Evolutionary conservation across 306 rosid genomes (phyloP), one percentile per base, ranked within the genome.

Genomic region (Casuarina cunninghamiana): DNA sequence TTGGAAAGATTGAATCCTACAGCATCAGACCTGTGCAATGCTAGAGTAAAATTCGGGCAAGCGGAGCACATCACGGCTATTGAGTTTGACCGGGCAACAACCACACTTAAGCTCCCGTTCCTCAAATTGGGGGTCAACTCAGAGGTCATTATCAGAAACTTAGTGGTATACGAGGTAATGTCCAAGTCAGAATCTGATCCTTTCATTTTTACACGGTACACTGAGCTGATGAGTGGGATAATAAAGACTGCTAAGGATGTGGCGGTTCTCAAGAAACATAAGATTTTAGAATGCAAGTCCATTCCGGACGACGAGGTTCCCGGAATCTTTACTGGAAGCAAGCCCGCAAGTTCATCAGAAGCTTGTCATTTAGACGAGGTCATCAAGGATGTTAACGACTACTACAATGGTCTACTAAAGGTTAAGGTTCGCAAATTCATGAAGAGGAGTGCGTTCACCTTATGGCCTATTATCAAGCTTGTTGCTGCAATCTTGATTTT

Each of bases 111-210:
- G 62, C 80, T 82, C 2, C 88, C 86, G 3, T 11, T 38, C 67
- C 3, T 85, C 3, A 53, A 7, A 54, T 2, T 82, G 35, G 45
- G 68, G 15, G 78, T 32, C 2, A 67, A 72, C 75, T 57, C 78
- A 0, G 81, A 83, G 78, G 77, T 74, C 10, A 55, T 77, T 32
- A 21, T 86, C 11, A 72, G 89, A 70, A 83, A 86, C 84, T 69
- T 86, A 2, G 75, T 79, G 26, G 86, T 77, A 38, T 68, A 79
- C 4, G 88, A 85, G 49, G 82, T 77, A 5, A 8, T 77, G 76
- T 73, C 78, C 10, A 80, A 77, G 38, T 26, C 82, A 7, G 83
- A 73, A 15, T 50, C 75, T 15, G 83, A 76, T 9, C 35, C n/a
- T 10, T 44, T 19, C 6, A 16, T 74, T 53, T 78, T 83, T 45